Evolutionary conservation across 345 rosid species (phyloP).

Genomic region (Citrus unshiu): DNA sequence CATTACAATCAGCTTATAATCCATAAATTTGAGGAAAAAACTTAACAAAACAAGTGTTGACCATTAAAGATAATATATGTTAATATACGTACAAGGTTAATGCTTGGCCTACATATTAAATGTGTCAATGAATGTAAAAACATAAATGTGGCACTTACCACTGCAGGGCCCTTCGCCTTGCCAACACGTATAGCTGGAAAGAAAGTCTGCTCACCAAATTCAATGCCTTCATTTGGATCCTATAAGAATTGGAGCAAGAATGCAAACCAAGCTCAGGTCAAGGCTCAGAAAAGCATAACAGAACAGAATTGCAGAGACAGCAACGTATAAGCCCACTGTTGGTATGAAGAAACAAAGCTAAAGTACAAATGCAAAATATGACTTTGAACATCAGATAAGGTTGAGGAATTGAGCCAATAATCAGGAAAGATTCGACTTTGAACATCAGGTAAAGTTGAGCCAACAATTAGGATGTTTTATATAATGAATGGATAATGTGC

Average conservation of each 20-base stretch:
- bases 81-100: background rate
- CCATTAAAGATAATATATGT: background rate
- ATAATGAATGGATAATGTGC: background rate
- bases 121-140: background rate
- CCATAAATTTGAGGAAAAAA: background rate
- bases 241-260: conserved; percentile 30
- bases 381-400: background rate
- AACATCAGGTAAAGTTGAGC: too few species aligned
- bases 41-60: background rate
- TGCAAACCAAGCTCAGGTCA: conserved; percentile 4
- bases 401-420: background rate
- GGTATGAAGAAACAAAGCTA: background rate
- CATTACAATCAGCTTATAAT: background rate
- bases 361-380: background rate
- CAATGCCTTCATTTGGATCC: conserved; percentile 55
- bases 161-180: conserved; percentile 56
- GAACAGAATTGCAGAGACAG: background rate
- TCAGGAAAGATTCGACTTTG: too few species aligned
- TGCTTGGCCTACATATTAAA: background rate
- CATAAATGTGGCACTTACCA: conserved; percentile 43
- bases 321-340: background rate
- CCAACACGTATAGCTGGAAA: conserved; percentile 84
- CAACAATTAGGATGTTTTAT: background rate
- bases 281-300: background rate
- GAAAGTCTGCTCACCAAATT: conserved; percentile 84